A percentile compares a stretch with the other conserved stretches of the same genome.
Conservation (phyloP, 2,329 filamentous ascomycete species). For the Ceratocystis alfenasii region DNA sequence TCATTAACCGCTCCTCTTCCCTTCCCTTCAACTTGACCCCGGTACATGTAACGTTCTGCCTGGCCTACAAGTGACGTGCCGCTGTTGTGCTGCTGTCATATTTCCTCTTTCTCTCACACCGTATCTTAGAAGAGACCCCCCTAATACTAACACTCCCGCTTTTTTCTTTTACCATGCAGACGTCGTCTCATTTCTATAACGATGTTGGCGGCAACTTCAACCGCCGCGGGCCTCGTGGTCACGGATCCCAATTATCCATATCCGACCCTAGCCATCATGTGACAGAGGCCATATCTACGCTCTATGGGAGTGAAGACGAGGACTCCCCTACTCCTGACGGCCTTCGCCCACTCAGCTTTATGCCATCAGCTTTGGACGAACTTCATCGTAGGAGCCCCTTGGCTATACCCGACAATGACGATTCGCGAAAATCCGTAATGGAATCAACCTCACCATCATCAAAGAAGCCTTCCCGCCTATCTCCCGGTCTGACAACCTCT, state of each 20-base stretch:
- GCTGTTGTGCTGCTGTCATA: too few species aligned
- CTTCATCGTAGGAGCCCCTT: conserved; percentile 24
- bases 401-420: conserved; percentile 26
- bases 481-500: conserved; percentile 30
- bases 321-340: conserved; percentile 35
- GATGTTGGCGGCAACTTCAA: conserved; percentile 46
- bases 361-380: conserved; percentile 29
- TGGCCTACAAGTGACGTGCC: neutral
- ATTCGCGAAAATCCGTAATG: conserved; percentile 33
- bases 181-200: conserved; percentile 45
- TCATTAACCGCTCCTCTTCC: too few species aligned
- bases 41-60: conserved; percentile 1
- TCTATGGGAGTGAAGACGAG: conserved; percentile 70
- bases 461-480: conserved; percentile 34
- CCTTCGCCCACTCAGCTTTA: conserved; percentile 60
- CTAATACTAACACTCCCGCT: conserved; percentile 23
- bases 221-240: conserved; percentile 40
- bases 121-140: neutral
- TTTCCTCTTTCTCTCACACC: neutral
- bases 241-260: conserved; percentile 50
- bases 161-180: conserved; percentile 31
- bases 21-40: neutral
- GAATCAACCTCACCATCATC: conserved; percentile 35
- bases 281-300: conserved; percentile 81
- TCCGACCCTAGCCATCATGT: conserved; percentile 89